phyloP scores from a whole-genome alignment of 805 yeast species.

The Metschnikowia lochheadii region DNA sequence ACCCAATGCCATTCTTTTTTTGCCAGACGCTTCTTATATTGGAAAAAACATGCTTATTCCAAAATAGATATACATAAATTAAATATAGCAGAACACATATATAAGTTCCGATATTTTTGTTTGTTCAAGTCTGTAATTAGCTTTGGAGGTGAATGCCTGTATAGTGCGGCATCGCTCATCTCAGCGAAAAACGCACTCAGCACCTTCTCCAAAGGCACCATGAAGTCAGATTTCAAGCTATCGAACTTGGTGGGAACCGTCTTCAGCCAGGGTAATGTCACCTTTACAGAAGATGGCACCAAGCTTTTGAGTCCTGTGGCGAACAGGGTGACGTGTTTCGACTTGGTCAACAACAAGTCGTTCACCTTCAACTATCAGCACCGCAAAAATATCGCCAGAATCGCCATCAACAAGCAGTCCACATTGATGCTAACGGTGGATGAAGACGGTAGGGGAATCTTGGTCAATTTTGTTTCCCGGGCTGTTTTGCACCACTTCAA shows the following conservation, averaged over 20 bases:
- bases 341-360: constrained; percentile 75
- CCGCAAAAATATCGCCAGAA: constrained; percentile 70
- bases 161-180: constrained; percentile 15
- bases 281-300: constrained; percentile 83
- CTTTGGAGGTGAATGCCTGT: not conserved
- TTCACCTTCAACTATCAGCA: constrained; percentile 92
- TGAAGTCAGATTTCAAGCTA: constrained; percentile 88
- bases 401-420: constrained; percentile 81
- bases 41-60: no score
- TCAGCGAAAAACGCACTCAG: constrained; percentile 11
- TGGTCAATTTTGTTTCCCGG: constrained; percentile 78
- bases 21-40: not conserved
- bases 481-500: constrained; percentile 92
- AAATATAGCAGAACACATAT: not conserved
- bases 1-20: not conserved
- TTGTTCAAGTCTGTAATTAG: not conserved
- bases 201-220: constrained; percentile 19
- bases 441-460: constrained; percentile 86
- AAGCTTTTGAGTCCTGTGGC: constrained; percentile 89
- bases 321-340: constrained; percentile 85
- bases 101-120: no score
- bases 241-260: constrained; percentile 92
- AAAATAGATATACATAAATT: no score
- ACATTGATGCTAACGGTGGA: constrained; percentile 81
- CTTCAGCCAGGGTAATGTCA: constrained; percentile 85